Evolutionary conservation across 2,329 filamentous ascomycete genomes (phyloP).

Genomic region (Stagonosporopsis tanaceti): DNA sequence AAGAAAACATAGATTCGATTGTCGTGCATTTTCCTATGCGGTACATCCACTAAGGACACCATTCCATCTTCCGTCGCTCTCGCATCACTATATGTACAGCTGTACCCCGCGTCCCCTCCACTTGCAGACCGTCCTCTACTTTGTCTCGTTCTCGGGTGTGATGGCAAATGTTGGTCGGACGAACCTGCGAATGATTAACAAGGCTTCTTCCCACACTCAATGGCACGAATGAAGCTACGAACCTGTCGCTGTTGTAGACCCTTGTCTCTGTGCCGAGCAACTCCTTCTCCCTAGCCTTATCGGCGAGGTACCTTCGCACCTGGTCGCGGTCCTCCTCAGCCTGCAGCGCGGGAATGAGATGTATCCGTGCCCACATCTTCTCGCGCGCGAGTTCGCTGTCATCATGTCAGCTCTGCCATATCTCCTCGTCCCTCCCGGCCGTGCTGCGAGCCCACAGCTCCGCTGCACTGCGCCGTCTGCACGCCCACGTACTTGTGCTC

Average conservation of each 20-base stretch:
- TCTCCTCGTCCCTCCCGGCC: background rate
- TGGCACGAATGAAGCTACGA: conserved; percentile 46
- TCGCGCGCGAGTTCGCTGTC: conserved; percentile 89
- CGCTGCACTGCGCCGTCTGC: background rate
- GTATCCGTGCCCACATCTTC: conserved; percentile 97
- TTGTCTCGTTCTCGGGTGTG: conserved; percentile 69
- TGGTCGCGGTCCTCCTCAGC: conserved; percentile 97
- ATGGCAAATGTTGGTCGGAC: conserved; percentile 82
- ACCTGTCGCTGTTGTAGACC: conserved; percentile 91
- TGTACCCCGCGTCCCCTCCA: conserved; percentile 6
- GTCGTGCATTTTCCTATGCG: conserved; percentile 15
- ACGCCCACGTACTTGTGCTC: conserved; percentile 80
- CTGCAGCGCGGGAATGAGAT: conserved; percentile 91
- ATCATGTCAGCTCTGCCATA: conserved; percentile 27
- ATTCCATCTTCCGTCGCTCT: conserved; percentile 1
- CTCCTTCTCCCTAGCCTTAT: conserved; percentile 89
- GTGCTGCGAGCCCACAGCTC: background rate
- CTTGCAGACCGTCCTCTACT: conserved; percentile 55
- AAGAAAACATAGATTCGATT: conserved; percentile 23
- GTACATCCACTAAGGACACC: conserved; percentile 8
- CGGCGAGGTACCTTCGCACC: conserved; percentile 84
- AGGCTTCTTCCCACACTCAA: too few relatives aligned
- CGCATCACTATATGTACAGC: conserved; percentile 27
- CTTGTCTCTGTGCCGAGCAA: conserved; percentile 83
- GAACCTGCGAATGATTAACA: conserved; percentile 41